These are phyloP conservation scores for Phytopythium aichiense DNA, from an alignment of 352 stramenopile species.

Conservation along the genomic window DNA sequence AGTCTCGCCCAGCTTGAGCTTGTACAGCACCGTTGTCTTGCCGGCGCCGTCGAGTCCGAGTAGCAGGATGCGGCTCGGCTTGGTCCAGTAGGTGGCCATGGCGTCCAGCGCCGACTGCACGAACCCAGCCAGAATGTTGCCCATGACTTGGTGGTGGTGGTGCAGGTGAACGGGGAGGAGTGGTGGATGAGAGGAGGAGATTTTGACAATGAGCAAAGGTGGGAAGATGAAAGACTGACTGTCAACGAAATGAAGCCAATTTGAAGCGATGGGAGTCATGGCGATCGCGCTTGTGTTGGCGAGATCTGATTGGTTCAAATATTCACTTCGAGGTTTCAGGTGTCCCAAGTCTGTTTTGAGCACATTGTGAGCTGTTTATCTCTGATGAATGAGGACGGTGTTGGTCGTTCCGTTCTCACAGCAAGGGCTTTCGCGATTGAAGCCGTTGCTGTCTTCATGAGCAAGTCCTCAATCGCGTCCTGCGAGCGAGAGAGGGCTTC, in stretches of 20 bases:
- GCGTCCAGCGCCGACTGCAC: conserved; percentile 23
- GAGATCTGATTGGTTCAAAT: conserved; percentile 4
- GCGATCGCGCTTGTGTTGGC: conserved; percentile 2
- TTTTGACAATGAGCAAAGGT: background rate
- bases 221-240: background rate
- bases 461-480: background rate
- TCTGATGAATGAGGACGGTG: too few relatives aligned
- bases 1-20: conserved; percentile 64
- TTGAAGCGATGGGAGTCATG: background rate
- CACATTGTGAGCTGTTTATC: too few relatives aligned
- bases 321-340: too few relatives aligned
- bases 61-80: conserved; percentile 67
- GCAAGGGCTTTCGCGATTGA: background rate
- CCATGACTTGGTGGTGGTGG: conserved; percentile 15
- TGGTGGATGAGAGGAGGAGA: background rate
- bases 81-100: conserved; percentile 31
- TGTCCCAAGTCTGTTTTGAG: too few relatives aligned
- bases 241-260: background rate
- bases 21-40: conserved; percentile 95
- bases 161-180: background rate
- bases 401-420: too few relatives aligned
- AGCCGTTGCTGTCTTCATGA: background rate
- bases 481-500: background rate
- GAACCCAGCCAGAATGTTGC: conserved; percentile 28
- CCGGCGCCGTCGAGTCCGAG: conserved; percentile 91